phyloP scores from a whole-genome alignment of 164 flowering plant species.

The Paratinospora sagittata region DNA sequence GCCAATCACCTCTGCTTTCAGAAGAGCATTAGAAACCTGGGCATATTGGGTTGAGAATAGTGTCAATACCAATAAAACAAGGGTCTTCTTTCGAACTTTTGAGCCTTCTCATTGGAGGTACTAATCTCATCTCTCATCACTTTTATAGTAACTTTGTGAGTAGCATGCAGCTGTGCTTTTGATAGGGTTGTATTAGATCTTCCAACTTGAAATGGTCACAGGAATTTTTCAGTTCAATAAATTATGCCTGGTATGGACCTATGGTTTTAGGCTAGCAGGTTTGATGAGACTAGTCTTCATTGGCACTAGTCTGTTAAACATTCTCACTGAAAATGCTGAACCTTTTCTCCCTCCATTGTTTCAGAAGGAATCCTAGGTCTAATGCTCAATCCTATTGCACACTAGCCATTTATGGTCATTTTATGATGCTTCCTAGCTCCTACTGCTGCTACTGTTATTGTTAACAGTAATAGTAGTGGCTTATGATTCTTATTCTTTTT shows the following conservation, averaged over 20 bases:
- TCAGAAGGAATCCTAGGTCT: background rate
- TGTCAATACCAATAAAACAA: conserved; percentile 53
- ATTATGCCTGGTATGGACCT: background rate
- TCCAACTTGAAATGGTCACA: too few species aligned
- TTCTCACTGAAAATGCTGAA: background rate
- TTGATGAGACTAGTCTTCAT: too few species aligned
- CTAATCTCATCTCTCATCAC: background rate
- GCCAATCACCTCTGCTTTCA: conserved; percentile 49
- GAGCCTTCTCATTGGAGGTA: conserved; percentile 88
- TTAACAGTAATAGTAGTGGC: background rate
- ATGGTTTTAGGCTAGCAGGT: too few species aligned
- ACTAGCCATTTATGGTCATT: background rate
- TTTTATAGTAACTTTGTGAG: background rate
- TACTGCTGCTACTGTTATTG: background rate
- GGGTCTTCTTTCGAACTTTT: conserved; percentile 70
- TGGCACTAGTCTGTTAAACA: background rate
- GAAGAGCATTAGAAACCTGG: conserved; percentile 66
- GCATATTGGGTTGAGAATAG: conserved; percentile 62
- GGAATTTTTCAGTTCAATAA: background rate
- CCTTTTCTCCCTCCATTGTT: background rate
- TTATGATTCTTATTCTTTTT: background rate
- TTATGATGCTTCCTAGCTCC: background rate
- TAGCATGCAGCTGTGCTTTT: too few species aligned
- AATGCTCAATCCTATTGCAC: background rate
- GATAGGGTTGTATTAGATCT: too few species aligned